These are phyloP conservation scores for Cyberlindnera maclurae DNA, from an alignment of 805 yeast species.

Conservation along the genomic window DNA sequence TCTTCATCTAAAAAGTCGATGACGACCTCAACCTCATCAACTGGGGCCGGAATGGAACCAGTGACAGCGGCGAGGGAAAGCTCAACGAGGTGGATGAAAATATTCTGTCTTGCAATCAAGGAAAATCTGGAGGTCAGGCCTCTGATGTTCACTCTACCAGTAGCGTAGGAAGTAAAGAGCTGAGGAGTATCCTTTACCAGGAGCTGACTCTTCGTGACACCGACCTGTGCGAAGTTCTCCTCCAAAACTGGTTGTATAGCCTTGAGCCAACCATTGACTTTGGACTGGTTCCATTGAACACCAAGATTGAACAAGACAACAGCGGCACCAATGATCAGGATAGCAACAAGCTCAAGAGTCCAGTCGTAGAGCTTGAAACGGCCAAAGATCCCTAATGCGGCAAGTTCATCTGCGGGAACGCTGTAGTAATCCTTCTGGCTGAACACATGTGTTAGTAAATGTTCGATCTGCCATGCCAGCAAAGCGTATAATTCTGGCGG, in stretches of 20 bases:
- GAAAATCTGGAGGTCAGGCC: conserved; percentile 53
- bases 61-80: conserved; percentile 48
- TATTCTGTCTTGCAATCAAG: conserved; percentile 74
- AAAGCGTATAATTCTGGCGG: neutral
- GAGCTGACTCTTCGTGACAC: conserved; percentile 40
- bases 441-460: neutral
- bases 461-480: neutral
- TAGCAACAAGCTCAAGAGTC: conserved; percentile 60
- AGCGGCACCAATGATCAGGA: conserved; percentile 44
- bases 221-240: conserved; percentile 74
- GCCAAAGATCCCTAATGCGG: conserved; percentile 47
- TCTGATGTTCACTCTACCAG: conserved; percentile 79
- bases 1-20: conserved; percentile 44
- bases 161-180: conserved; percentile 59
- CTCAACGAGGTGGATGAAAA: conserved; percentile 63
- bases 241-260: conserved; percentile 46
- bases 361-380: conserved; percentile 64
- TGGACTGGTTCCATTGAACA: conserved; percentile 43
- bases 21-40: conserved; percentile 54
- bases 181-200: conserved; percentile 58
- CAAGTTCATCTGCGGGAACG: conserved; percentile 43
- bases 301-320: conserved; percentile 52
- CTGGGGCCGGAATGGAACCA: conserved; percentile 46
- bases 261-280: conserved; percentile 47
- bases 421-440: conserved; percentile 23